phyloP scores from a whole-genome alignment of 768 basidiomycete genomes.

The Russula sp. region DNA sequence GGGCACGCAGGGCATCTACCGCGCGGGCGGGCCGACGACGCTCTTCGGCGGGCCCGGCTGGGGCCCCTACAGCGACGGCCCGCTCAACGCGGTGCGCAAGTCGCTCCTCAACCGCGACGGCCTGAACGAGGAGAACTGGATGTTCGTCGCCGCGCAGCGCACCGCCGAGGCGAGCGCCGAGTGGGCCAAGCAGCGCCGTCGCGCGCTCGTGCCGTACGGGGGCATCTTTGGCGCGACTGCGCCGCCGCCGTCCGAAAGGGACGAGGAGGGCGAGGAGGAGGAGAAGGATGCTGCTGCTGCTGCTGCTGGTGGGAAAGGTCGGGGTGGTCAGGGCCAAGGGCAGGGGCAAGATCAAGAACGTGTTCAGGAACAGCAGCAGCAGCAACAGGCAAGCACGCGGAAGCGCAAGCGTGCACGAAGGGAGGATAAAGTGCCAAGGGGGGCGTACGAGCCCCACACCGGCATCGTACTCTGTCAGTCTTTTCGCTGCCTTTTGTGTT shows the following conservation, averaged over 20 bases:
- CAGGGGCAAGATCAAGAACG: slow-evolving; percentile 1
- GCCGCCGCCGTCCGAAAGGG: slow-evolving; percentile 18
- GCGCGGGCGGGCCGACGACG: slow-evolving; percentile 88
- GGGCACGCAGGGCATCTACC: slow-evolving; percentile 64
- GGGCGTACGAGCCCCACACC: slow-evolving; percentile 80
- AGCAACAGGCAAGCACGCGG: slow-evolving; percentile 14
- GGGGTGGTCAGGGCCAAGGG: not conserved
- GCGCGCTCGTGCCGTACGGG: slow-evolving; percentile 47
- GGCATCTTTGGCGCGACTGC: slow-evolving; percentile 36
- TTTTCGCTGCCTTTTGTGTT: not conserved
- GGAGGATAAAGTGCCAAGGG: slow-evolving; percentile 42
- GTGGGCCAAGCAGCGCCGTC: slow-evolving; percentile 54
- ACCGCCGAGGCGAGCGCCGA: slow-evolving; percentile 58
- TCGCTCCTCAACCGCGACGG: slow-evolving; percentile 73
- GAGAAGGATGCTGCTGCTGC: slow-evolving; percentile 28
- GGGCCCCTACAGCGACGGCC: slow-evolving; percentile 87
- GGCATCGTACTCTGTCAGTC: slow-evolving; percentile 67
- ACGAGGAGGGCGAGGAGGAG: slow-evolving; percentile 31
- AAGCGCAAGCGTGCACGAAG: slow-evolving; percentile 21
- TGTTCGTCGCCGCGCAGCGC: slow-evolving; percentile 68
- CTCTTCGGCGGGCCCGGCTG: slow-evolving; percentile 80
- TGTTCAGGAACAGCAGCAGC: slow-evolving; percentile 31
- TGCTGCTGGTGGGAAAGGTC: slow-evolving; percentile 30
- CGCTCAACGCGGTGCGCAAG: slow-evolving; percentile 78
- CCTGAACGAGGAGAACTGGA: slow-evolving; percentile 88